Evolutionary conservation across 129 eudicot genomes (phyloP).

Genomic region (Tagetes erecta): DNA sequence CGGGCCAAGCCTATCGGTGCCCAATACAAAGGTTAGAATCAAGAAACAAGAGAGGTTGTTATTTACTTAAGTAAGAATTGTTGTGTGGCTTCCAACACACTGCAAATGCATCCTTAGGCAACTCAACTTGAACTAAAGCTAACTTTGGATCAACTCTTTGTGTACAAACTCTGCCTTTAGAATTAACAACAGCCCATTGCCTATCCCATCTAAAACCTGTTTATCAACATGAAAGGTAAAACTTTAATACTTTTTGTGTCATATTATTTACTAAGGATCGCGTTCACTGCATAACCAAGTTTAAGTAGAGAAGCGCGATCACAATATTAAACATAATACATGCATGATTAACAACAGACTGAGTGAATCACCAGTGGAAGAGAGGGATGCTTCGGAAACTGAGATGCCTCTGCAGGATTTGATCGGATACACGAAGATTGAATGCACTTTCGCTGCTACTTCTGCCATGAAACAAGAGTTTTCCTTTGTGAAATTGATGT

Average conservation of each 20-base stretch:
- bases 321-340: too few species aligned
- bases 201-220: constrained; percentile 94
- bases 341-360: too few species aligned
- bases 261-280: too few species aligned
- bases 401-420: constrained; percentile 91
- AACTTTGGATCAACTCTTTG: constrained; percentile 85
- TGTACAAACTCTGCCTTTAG: constrained; percentile 76
- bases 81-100: constrained; percentile 60
- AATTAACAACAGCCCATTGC: constrained; percentile 80
- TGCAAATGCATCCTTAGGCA: constrained; percentile 67
- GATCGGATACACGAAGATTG: constrained; percentile 70
- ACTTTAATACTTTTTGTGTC: too few species aligned
- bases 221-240: background rate
- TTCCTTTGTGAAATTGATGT: too few species aligned
- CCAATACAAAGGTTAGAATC: background rate
- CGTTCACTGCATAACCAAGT: too few species aligned
- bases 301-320: background rate
- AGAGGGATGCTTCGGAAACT: constrained; percentile 68
- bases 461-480: constrained; percentile 19
- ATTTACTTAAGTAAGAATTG: constrained; percentile 58
- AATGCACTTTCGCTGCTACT: constrained; percentile 48
- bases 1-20: background rate
- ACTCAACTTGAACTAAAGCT: constrained; percentile 61
- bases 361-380: constrained; percentile 58
- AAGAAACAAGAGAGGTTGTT: background rate